phyloP scores from a whole-genome alignment of 352 stramenopile species.

The Pythium apleroticum region DNA sequence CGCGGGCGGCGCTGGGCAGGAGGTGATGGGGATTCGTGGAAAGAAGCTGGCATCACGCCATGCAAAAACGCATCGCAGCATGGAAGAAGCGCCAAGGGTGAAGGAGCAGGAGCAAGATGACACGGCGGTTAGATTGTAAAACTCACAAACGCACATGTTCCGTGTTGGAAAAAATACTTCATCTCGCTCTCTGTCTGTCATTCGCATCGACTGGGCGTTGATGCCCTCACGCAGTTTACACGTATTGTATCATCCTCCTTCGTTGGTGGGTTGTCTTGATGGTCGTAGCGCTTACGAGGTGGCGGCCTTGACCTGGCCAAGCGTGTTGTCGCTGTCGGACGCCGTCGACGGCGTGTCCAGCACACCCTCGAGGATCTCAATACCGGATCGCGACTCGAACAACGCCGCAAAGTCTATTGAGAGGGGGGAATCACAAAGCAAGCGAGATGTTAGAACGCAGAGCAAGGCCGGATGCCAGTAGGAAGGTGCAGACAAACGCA shows the following conservation, averaged over 20 bases:
- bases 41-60: not conserved
- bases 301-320: slow-evolving; percentile 17
- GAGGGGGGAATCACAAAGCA: not conserved
- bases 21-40: not conserved
- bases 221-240: not conserved
- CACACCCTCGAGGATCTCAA: slow-evolving; percentile 28
- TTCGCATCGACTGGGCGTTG: not conserved
- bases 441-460: not conserved
- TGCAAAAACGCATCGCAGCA: not conserved
- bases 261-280: not conserved
- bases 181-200: not conserved
- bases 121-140: not conserved
- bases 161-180: slow-evolving; percentile 10
- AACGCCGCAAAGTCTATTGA: slow-evolving; percentile 63
- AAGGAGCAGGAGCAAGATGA: not conserved
- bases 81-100: not conserved
- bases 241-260: not conserved
- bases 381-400: slow-evolving; percentile 48
- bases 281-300: not conserved
- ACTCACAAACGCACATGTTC: slow-evolving; percentile 6
- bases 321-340: not conserved
- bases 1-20: not conserved
- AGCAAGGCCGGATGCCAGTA: not conserved
- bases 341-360: slow-evolving; percentile 6
- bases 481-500: slow-evolving; percentile 20